These are phyloP conservation scores for Penicillium herquei DNA, from an alignment of 495 filamentous ascomycete species.

Conservation along the genomic window DNA sequence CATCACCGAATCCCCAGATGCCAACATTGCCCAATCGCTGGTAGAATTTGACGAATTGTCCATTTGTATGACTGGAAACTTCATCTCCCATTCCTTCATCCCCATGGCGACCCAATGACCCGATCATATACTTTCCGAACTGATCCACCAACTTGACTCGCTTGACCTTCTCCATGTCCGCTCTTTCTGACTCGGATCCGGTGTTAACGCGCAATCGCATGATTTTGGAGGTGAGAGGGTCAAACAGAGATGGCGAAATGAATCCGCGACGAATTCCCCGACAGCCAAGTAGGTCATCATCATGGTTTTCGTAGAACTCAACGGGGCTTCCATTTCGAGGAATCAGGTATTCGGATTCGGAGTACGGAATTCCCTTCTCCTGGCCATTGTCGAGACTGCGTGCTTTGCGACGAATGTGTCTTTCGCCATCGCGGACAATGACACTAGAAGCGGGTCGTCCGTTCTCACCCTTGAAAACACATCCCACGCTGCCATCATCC, in stretches of 20 bases:
- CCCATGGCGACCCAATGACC: conserved; percentile 52
- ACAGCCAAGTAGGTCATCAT: conserved; percentile 39
- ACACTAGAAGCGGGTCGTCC: conserved; percentile 62
- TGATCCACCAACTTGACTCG: conserved; percentile 82
- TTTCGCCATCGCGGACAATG: conserved; percentile 62
- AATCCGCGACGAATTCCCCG: conserved; percentile 62
- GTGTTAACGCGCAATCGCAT: conserved; percentile 51
- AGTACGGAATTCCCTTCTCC: conserved; percentile 51
- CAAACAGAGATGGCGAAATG: conserved; percentile 60
- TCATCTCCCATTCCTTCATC: conserved; percentile 38
- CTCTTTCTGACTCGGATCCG: conserved; percentile 50
- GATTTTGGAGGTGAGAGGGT: conserved; percentile 31
- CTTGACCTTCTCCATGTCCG: conserved; percentile 67
- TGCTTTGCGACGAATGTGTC: conserved; percentile 48
- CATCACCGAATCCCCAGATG: conserved; percentile 86
- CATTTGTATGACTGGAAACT: conserved; percentile 31
- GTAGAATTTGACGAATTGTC: conserved; percentile 81
- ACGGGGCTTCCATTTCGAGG: conserved; percentile 62
- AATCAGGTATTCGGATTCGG: conserved; percentile 63
- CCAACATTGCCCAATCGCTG: conserved; percentile 84
- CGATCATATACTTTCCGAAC: conserved; percentile 92
- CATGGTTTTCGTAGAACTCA: conserved; percentile 77
- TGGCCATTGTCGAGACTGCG: conserved; percentile 56
- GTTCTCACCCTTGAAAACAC: conserved; percentile 68
- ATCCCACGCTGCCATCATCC: conserved; percentile 79